Conservation (phyloP, 2,329 filamentous ascomycete genomes). For the Colletotrichum endophyticum region DNA sequence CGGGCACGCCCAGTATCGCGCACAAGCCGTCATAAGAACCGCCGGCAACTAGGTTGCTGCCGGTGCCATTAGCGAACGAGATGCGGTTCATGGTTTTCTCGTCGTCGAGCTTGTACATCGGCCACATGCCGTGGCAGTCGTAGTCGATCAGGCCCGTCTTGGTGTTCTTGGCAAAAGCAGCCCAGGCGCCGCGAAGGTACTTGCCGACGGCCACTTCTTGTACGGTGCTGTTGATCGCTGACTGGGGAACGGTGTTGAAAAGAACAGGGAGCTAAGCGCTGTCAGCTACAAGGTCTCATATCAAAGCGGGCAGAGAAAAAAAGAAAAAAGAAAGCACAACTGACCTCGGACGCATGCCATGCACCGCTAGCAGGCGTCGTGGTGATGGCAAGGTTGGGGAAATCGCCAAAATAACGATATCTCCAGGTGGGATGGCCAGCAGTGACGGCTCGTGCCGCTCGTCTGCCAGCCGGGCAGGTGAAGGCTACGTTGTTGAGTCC, state of each 20-base stretch:
- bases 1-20: background rate
- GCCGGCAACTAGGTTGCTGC: constrained; percentile 26
- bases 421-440: constrained; percentile 37
- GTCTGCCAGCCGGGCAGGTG: constrained; percentile 34
- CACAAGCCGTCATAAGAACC: constrained; percentile 12
- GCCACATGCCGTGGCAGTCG: constrained; percentile 28
- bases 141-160: constrained; percentile 33
- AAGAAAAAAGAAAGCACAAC: background rate
- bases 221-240: constrained; percentile 22
- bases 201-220: constrained; percentile 32
- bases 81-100: constrained; percentile 29
- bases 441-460: constrained; percentile 28
- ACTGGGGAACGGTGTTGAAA: constrained; percentile 32
- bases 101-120: constrained; percentile 9
- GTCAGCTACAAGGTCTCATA: background rate
- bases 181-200: constrained; percentile 42
- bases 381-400: constrained; percentile 33
- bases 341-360: constrained; percentile 35
- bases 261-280: constrained; percentile 28
- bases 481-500: constrained; percentile 31
- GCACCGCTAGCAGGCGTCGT: constrained; percentile 33
- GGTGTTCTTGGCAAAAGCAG: constrained; percentile 42
- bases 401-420: constrained; percentile 41
- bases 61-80: constrained; percentile 29
- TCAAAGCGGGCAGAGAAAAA: background rate